Base-by-base conservation (phyloP, 495 filamentous ascomycete species). In the Thermothielavioides terrestris region DNA sequence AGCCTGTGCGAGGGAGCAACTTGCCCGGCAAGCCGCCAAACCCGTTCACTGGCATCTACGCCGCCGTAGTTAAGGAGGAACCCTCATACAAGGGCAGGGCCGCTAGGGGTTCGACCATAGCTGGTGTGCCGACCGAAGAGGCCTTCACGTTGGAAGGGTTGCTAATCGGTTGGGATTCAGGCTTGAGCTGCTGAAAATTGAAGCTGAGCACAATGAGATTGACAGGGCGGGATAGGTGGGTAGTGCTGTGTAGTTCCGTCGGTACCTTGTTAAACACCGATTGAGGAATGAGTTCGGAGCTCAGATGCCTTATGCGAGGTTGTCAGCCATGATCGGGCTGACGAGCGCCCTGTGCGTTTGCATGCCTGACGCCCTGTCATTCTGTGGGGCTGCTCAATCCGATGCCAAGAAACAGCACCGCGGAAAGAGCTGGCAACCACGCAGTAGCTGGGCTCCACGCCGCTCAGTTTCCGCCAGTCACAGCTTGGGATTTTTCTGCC, bases 1-100 rank as follows among this genome's bases (percentile, higher is more conserved):
- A 58, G 1, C 72, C 75, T 1, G 65, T 83, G 4, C 61, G 84
- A 4, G 81, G 81, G 3, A 77, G 72, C 18, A 81, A 85, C 52
- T 85, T 85, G 52, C 81, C 81, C 15, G 79, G 84, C 9, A 80
- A 84, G 53, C 79, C 79, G 4, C 72, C 79, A 0, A 70, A 76
- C 45, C 73, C 78, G 10, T 79, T 78, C 30, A 72, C 75, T 31
- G 81, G 81, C 7, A 75, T 85, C 15, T 83, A 80, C 50, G 80
- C 81, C 0, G 81, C 81, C 1, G 70, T 81, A 1, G 74, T n/a
- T 74, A 8, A 65, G 81, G 18, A 70, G 69, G 10, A 71, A 64
- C 39, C 77, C 77, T 15, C 64, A 69, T 2, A 80, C 77, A 0
- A 74, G 73, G 9, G 50, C 52, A 11, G 74, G 72, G 5, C 64